Conservation (phyloP, 139 green algal genomes). For the Chlorella vulgaris region DNA sequence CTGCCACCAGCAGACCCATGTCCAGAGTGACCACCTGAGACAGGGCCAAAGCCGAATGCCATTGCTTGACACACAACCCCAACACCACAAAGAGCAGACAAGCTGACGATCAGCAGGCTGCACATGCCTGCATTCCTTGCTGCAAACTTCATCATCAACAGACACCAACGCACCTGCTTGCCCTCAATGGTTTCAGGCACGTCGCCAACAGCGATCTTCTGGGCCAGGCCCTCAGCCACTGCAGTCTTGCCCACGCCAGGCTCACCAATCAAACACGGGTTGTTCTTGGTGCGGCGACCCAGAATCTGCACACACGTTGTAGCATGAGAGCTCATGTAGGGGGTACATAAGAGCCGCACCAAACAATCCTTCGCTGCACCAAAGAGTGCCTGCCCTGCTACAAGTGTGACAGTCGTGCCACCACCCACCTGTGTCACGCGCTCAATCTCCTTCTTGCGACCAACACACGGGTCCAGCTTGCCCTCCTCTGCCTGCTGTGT, state of each 20-base stretch:
- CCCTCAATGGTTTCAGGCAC: constrained; percentile 99
- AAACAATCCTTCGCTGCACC: neutral
- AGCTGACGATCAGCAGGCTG: no score
- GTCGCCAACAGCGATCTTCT: constrained; percentile 92
- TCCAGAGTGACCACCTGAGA: constrained; percentile 95
- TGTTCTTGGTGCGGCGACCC: constrained; percentile 97
- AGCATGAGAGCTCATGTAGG: no score
- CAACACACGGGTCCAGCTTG: constrained; percentile 98
- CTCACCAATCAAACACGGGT: constrained; percentile 98
- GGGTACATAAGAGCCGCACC: neutral
- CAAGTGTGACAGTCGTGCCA: no score
- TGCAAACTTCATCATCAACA: neutral
- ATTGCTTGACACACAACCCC: neutral
- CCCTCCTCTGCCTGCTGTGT: constrained; percentile 89
- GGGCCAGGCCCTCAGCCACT: constrained; percentile 97
- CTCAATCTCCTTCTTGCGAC: constrained; percentile 97
- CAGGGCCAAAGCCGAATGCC: neutral
- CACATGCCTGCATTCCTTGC: neutral
- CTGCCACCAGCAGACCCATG: constrained; percentile 98
- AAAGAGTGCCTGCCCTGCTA: no score
- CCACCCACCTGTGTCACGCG: constrained; percentile 79
- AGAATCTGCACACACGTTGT: constrained; percentile 84
- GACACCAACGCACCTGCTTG: constrained; percentile 83
- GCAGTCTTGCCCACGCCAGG: constrained; percentile 98
- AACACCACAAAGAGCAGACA: no score